Percentiles rank a stretch among this genome's conserved stretches.
Conservation (phyloP, 208 protist species). For the Porcisia deanei region DNA sequence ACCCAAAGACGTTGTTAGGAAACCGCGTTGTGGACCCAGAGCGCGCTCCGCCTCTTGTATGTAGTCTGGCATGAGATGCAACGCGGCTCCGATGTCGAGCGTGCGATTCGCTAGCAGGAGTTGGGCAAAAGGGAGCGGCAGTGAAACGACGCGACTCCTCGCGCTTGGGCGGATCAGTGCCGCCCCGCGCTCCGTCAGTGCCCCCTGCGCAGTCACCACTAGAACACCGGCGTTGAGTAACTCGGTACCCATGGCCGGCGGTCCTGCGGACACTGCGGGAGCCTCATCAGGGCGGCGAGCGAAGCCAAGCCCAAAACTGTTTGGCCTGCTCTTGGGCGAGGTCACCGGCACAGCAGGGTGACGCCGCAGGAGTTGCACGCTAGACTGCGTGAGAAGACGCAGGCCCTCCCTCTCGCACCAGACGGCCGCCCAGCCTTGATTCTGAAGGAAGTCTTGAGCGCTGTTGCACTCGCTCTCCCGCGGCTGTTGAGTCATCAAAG, state of each 20-base stretch:
- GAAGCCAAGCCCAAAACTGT: constrained; percentile 2
- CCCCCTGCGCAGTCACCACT: constrained; percentile 43
- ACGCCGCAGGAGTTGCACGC: constrained; percentile 26
- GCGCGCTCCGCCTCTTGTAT: constrained; percentile 22
- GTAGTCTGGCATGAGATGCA: constrained; percentile 23
- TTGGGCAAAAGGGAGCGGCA: constrained; percentile 60
- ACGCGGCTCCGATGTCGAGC: constrained; percentile 40
- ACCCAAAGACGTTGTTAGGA: neutral
- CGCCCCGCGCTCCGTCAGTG: constrained; percentile 66
- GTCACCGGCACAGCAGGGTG: constrained; percentile 12
- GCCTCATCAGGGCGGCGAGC: constrained; percentile 5
- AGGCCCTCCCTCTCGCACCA: constrained; percentile 56
- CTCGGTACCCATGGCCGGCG: neutral
- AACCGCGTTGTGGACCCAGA: constrained; percentile 5
- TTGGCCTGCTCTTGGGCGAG: neutral
- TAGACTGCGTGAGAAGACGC: constrained; percentile 34
- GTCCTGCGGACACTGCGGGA: neutral
- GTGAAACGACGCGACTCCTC: constrained; percentile 34
- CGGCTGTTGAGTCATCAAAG: neutral
- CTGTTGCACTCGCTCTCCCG: constrained; percentile 5
- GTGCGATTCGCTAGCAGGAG: constrained; percentile 50
- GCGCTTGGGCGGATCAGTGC: constrained; percentile 35
- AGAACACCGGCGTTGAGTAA: constrained; percentile 58
- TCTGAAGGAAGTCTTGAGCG: constrained; percentile 18
- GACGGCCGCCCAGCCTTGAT: constrained; percentile 20